Evolutionary conservation across 139 green algal genomes (phyloP).

Genomic region (Chlamydomonas sp.): DNA sequence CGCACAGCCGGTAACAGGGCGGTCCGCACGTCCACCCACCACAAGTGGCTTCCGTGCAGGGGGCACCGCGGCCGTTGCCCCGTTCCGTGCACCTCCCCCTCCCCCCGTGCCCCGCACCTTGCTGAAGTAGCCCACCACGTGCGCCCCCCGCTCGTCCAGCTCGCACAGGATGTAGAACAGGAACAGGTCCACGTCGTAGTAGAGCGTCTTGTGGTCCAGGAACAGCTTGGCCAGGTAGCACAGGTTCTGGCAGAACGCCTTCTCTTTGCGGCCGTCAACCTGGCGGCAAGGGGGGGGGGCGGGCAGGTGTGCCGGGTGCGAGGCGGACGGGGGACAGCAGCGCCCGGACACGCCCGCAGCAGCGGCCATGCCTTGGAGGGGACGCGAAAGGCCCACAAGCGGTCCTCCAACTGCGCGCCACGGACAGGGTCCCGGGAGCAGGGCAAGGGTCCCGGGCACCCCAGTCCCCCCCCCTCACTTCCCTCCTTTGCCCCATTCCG

Average conservation of each 20-base stretch:
- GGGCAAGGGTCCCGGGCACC: too few species aligned
- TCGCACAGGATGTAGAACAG: slow-evolving; percentile 99
- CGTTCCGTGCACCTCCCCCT: not conserved
- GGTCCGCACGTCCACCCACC: too few species aligned
- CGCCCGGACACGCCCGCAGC: not conserved
- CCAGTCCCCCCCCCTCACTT: too few species aligned
- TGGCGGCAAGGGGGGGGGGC: slow-evolving; percentile 11
- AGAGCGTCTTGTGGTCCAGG: slow-evolving; percentile 99
- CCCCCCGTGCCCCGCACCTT: slow-evolving; percentile 53
- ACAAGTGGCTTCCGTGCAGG: too few species aligned
- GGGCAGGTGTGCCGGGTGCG: not conserved
- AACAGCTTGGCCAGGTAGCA: slow-evolving; percentile 99
- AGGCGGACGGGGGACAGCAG: not conserved
- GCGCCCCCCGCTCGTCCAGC: slow-evolving; percentile 93
- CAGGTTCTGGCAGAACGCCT: slow-evolving; percentile 97
- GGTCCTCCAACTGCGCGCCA: too few species aligned
- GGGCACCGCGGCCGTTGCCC: not conserved
- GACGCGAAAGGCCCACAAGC: too few species aligned
- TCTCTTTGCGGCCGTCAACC: slow-evolving; percentile 93
- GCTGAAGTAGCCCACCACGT: slow-evolving; percentile 95
- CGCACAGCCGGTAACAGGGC: not conserved
- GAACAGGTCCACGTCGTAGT: slow-evolving; percentile 99
- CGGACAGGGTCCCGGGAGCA: too few species aligned
- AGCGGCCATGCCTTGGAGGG: too few species aligned
- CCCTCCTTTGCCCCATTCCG: too few species aligned